A percentile compares a stretch with the other conserved stretches of the same genome.
Conservation (phyloP, 129 eudicot genomes). For the Helichrysum umbraculigerum region DNA sequence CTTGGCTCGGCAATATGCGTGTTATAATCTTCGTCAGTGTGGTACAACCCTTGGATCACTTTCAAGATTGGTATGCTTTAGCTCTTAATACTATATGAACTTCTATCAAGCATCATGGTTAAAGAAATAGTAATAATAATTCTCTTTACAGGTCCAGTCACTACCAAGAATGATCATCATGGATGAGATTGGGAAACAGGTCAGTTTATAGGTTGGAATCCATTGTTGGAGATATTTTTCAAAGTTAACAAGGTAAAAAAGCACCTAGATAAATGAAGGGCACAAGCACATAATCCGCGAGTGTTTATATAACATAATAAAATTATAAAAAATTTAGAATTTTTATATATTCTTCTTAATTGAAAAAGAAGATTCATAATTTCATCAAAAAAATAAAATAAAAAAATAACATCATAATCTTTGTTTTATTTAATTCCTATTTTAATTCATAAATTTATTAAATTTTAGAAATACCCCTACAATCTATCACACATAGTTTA, state of each 20-base stretch:
- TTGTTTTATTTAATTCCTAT: too few relatives aligned
- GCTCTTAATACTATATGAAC: constrained; percentile 6
- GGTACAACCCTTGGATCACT: constrained; percentile 98
- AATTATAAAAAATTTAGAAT: not conserved
- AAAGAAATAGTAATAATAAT: constrained; percentile 7
- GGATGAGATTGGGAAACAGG: constrained; percentile 96
- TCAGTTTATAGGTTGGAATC: not conserved
- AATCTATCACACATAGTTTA: not conserved
- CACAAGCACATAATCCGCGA: not conserved
- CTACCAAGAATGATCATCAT: constrained; percentile 96
- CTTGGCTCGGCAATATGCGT: constrained; percentile 87
- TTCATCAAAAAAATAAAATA: too few relatives aligned
- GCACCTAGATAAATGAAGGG: not conserved
- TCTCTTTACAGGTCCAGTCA: constrained; percentile 78
- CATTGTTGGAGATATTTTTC: too few relatives aligned
- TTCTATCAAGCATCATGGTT: constrained; percentile 12
- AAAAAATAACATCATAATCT: too few relatives aligned
- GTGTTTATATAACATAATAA: not conserved
- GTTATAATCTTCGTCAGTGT: constrained; percentile 87
- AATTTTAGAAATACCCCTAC: not conserved
- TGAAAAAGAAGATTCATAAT: too few relatives aligned
- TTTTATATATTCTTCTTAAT: too few relatives aligned
- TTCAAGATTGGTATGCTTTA: constrained; percentile 78
- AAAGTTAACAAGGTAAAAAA: not conserved
- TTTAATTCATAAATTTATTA: too few relatives aligned